Conservation (phyloP, 169 alveolate genomes). For the Ichthyophthirius multifiliis region DNA sequence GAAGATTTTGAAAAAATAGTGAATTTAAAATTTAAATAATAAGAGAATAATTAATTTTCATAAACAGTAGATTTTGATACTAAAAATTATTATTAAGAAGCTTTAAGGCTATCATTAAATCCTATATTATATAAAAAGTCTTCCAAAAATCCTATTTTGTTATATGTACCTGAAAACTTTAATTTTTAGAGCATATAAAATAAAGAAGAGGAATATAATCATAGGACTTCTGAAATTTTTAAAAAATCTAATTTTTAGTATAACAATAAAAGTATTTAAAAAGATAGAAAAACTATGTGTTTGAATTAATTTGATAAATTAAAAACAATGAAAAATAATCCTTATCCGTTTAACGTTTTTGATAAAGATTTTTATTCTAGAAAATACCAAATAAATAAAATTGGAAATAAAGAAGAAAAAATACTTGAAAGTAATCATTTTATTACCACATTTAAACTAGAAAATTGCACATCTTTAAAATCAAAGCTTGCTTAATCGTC, state of each 20-base stretch:
- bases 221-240: not conserved
- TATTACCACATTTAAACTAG: not conserved
- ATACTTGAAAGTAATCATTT: not conserved
- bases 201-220: not conserved
- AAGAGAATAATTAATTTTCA: not conserved
- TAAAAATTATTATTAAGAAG: conserved; percentile 20
- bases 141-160: conserved; percentile 17
- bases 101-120: conserved; percentile 2
- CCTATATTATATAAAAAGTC: not conserved
- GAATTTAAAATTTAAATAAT: conserved; percentile 10
- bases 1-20: conserved; percentile 31
- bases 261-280: too few species aligned
- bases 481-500: too few species aligned
- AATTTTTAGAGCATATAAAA: not conserved
- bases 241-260: too few species aligned
- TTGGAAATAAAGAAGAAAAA: not conserved
- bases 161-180: conserved; percentile 18
- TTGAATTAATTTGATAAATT: not conserved
- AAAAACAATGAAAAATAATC: not conserved
- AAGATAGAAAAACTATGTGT: too few species aligned
- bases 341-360: not conserved
- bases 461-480: not conserved
- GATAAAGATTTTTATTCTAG: not conserved
- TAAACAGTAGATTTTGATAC: conserved; percentile 22
- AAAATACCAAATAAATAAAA: not conserved